These are phyloP conservation scores for Solanum hybrid DNA, from an alignment of 305 asterid species.

Conservation along the genomic window DNA sequence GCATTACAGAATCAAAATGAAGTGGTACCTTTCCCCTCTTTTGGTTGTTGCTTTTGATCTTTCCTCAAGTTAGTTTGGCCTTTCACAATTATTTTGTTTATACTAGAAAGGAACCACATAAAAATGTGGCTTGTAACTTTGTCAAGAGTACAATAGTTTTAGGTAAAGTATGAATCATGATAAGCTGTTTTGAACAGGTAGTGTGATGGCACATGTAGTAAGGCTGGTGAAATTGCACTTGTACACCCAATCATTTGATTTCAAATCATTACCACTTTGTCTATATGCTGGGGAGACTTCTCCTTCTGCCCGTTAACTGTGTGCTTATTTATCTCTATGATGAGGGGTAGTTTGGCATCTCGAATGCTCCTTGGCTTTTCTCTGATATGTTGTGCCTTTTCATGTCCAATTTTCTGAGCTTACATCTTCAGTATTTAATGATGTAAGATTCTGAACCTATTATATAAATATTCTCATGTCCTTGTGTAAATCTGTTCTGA, in stretches of 20 bases:
- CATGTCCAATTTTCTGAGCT: background rate
- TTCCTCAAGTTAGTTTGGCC: background rate
- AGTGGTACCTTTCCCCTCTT: conserved; percentile 53
- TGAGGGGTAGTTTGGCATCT: background rate
- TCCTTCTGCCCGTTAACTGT: background rate
- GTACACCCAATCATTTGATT: background rate
- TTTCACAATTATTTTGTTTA: background rate
- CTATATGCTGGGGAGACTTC: background rate
- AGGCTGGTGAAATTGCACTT: conserved; percentile 2
- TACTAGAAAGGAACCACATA: background rate
- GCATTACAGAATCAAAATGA: conserved; percentile 94
- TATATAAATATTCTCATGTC: background rate
- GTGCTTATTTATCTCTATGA: background rate
- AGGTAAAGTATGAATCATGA: background rate
- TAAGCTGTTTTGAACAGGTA: background rate
- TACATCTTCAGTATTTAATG: background rate
- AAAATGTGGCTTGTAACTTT: background rate
- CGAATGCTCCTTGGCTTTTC: background rate
- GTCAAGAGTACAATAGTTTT: background rate
- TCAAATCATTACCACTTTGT: background rate
- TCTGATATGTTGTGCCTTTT: background rate
- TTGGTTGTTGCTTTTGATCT: background rate
- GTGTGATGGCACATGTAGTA: background rate
- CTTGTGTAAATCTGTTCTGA: background rate
- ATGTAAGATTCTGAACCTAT: background rate